Base-by-base conservation (phyloP, 2,329 filamentous ascomycete genomes). In the Chaetomiaceae sp. region DNA sequence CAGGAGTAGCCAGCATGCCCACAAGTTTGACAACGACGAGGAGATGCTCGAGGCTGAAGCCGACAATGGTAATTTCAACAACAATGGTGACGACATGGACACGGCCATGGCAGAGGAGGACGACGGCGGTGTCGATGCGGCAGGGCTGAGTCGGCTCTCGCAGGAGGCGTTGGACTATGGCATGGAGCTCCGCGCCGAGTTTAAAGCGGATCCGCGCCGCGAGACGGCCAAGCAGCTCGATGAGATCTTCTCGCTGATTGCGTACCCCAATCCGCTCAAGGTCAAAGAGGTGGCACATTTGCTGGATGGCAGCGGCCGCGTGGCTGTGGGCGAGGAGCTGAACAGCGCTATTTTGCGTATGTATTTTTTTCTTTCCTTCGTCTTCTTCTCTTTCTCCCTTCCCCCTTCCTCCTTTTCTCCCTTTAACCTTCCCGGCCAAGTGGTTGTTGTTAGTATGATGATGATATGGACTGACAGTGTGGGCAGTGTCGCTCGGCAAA, bases 271-370 rank as follows among this genome's bases (percentile, higher is more conserved):
- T 65, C 89, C 91, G 0, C 77, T 87, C 14, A 82, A 85, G 61
- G 89, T 88, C 57, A 77, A 80, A 44, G 81, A 86, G 54, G 80
- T 96, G 54, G 85, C 86, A 14, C 86, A 89, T 65, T 73, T 96
- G 55, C 74, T 99, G 53, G 89, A 95, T 63, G 77, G 80, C 34
- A 81, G 80, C 48, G 90, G 89, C 1, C 77, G 94, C 38, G 81
- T 85, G 16, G 77, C 82, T 16, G 89, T 97, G 36, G 91, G 91
- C 8, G 94, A 99, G 72, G 91, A 96, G 69, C 75, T 99, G 52
- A 97, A 97, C 69, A 89, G 89, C 56, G 91, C 90, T 42, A 96
- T 99, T 62, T 70, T 99, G 55, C 84, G 90, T 95, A 73, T 84
- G 77, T 44, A 10, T 18, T 18, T 50, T 16, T 21, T 23, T 16